Conservation (phyloP, 2,329 filamentous ascomycete species). For the Alternaria consortialis region DNA sequence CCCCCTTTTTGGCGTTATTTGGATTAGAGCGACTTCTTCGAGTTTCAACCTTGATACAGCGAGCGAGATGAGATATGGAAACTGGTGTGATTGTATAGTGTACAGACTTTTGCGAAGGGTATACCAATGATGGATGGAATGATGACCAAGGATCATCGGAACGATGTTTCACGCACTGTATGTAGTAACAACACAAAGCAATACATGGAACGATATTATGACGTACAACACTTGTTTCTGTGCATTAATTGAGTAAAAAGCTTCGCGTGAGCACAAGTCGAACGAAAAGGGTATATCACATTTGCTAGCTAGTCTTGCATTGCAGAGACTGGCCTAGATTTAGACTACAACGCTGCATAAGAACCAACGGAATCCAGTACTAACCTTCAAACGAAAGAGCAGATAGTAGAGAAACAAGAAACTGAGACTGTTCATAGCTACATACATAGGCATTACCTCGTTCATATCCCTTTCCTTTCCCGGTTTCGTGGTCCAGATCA, state of each 20-base stretch:
- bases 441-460: conserved; percentile 17
- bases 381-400: conserved; percentile 1
- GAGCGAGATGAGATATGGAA: background rate
- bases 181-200: background rate
- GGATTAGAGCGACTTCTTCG: conserved; percentile 2
- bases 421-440: conserved; percentile 12
- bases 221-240: background rate
- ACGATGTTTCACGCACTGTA: background rate
- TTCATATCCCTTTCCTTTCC: background rate
- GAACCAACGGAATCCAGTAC: conserved; percentile 8
- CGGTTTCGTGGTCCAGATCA: conserved; percentile 1
- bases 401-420: background rate
- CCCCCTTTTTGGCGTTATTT: conserved; percentile 2
- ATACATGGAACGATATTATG: background rate
- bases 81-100: background rate
- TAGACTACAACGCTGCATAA: conserved; percentile 5
- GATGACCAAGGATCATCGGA: background rate
- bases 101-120: background rate
- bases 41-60: background rate
- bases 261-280: background rate
- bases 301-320: conserved; percentile 1
- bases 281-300: conserved; percentile 21
- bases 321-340: conserved; percentile 1
- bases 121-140: background rate
- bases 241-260: too few species aligned